Percentiles rank a stretch among this genome's conserved stretches.
Evolutionary conservation across 2,329 filamentous ascomycete species (phyloP).

Genomic region (Thermothelomyces thermophilus): DNA sequence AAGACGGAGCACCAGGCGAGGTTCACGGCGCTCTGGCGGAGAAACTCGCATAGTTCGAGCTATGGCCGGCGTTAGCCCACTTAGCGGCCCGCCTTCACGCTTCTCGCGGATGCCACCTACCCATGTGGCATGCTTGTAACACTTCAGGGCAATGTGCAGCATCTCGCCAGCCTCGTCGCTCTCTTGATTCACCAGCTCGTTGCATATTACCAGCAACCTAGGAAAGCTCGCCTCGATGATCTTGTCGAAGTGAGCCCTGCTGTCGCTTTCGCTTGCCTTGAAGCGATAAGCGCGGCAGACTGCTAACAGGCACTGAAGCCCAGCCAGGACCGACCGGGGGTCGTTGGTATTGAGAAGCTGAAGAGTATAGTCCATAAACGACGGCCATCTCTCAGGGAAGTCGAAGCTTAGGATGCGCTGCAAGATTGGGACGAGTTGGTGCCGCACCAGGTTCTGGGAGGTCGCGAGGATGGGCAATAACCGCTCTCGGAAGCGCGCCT

Average conservation of each 20-base stretch:
- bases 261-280: constrained; percentile 71
- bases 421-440: constrained; percentile 88
- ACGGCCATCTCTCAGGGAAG: constrained; percentile 90
- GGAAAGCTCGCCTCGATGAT: constrained; percentile 91
- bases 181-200: constrained; percentile 80
- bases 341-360: constrained; percentile 84
- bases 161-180: constrained; percentile 95
- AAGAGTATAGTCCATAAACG: constrained; percentile 87
- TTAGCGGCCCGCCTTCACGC: neutral
- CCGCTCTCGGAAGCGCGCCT: constrained; percentile 76
- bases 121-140: constrained; percentile 97
- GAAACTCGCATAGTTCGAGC: constrained; percentile 76
- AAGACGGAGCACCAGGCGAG: constrained; percentile 97
- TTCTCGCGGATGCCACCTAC: constrained; percentile 45
- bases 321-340: constrained; percentile 80
- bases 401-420: constrained; percentile 95
- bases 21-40: constrained; percentile 75
- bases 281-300: constrained; percentile 95
- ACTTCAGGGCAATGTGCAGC: constrained; percentile 89
- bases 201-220: constrained; percentile 77
- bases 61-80: constrained; percentile 36
- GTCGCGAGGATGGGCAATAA: constrained; percentile 83
- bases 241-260: constrained; percentile 80
- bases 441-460: constrained; percentile 73
- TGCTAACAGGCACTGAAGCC: constrained; percentile 85